These are phyloP conservation scores for Epicoccum sorghinum DNA, from an alignment of 2,329 filamentous ascomycete species.

Conservation along the genomic window DNA sequence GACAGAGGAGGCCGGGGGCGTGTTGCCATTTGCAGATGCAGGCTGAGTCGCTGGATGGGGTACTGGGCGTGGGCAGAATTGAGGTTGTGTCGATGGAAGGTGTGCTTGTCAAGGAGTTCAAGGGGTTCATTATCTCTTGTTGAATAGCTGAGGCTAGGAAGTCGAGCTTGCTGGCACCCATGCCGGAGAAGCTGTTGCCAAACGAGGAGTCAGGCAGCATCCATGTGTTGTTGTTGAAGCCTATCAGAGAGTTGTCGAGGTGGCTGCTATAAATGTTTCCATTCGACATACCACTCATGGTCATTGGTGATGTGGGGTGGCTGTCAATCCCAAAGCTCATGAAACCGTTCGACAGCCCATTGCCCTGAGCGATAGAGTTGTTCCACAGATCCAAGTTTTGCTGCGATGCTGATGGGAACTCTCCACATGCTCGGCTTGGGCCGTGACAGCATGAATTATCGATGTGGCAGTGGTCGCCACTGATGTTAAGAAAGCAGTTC, in stretches of 20 bases:
- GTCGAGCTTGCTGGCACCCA: constrained; percentile 32
- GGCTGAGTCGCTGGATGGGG: constrained; percentile 17
- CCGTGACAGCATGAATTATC: constrained; percentile 47
- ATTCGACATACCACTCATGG: constrained; percentile 21
- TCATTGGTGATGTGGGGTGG: constrained; percentile 29
- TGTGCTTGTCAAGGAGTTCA: constrained; percentile 15
- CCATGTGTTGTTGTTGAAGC: constrained; percentile 34
- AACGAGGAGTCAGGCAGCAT: constrained; percentile 37
- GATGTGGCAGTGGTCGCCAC: constrained; percentile 44
- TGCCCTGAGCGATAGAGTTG: constrained; percentile 32
- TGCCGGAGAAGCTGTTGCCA: constrained; percentile 18
- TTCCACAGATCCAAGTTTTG: constrained; percentile 37
- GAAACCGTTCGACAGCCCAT: constrained; percentile 34
- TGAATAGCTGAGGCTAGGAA: constrained; percentile 39
- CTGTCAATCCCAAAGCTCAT: constrained; percentile 35
- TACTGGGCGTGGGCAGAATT: constrained; percentile 4
- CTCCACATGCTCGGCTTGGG: constrained; percentile 33
- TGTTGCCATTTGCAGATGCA: constrained; percentile 45
- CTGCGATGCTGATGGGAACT: constrained; percentile 33
- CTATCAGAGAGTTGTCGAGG: constrained; percentile 26
- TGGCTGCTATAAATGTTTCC: constrained; percentile 21
- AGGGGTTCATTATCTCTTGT: constrained; percentile 31
- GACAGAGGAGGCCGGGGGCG: constrained; percentile 33
- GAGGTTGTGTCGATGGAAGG: constrained; percentile 14
- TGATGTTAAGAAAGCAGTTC: constrained; percentile 39